Base-by-base conservation (phyloP, 192 early-diverging fungal genomes). In the Backusella circina region DNA sequence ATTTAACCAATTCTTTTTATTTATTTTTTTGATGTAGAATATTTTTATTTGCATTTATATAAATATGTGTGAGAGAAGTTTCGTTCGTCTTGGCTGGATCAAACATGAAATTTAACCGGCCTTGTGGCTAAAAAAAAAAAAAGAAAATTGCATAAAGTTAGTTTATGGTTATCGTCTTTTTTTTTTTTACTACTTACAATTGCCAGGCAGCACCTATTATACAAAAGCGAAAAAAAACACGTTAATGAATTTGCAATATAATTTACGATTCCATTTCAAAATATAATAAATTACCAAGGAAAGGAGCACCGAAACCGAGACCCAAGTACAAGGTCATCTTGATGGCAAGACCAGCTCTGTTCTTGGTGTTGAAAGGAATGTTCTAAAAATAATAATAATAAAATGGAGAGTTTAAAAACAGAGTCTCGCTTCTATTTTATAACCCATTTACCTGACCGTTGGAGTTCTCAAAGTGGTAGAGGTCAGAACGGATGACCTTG, bases 291-390 rank as follows among this genome's bases (percentile, higher is more conserved):
- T 21, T 82, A 82, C 81, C 84, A 74, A 89, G 18, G 82, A 89
- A 89, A 76, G 88, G 88, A 70, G 83, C 77, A 72, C 82, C 74
- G 70, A 89, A 89, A 41, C 88, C 88, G 15, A 77, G 50, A 61
- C 86, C 88, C 75, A 86, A 79, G 75, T 84, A 89, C 33, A 85
- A 70, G 35, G 66, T 69, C 77, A 89, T 86, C 61, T 79, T 81
- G 54, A 86, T 67, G 71, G 84, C 86, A 83, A 89, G 84, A 74
- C 71, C 85, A 72, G 81, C 78, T 75, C 84, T 86, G 84, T 86
- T 89, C 75, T 83, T 86, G 78, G 88, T 89, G 23, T 75, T 80
- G 81, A 89, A 89, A 69, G 88, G 88, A 77, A 89, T 69, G 81
- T 89, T 86, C 88, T 89, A 76, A 5, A 73, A 57, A 26, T 10